Percentiles rank a stretch among this genome's conserved stretches.
Conservation (phyloP, 768 basidiomycete species). For the Lactifluus pinguis region DNA sequence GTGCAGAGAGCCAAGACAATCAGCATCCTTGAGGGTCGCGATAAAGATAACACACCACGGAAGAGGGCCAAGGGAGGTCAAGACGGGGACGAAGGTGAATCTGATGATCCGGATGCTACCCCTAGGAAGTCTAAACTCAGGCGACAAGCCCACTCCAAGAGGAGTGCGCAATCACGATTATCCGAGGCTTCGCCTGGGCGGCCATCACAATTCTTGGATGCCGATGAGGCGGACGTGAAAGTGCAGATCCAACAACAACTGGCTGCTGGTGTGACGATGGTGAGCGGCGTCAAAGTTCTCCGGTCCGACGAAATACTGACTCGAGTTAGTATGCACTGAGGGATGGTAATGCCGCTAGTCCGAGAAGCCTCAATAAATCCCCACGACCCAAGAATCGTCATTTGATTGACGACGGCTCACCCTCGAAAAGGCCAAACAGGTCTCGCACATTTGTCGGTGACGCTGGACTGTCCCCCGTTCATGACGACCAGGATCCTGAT, state of each 20-base stretch:
- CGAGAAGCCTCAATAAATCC: conserved; percentile 61
- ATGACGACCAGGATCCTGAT: conserved; percentile 43
- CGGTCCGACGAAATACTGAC: not conserved
- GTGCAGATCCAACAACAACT: conserved; percentile 85
- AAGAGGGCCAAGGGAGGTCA: conserved; percentile 27
- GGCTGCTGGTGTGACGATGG: conserved; percentile 62
- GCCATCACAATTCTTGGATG: conserved; percentile 83
- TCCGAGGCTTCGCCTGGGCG: conserved; percentile 42
- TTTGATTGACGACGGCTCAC: conserved; percentile 30
- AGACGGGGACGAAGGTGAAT: conserved; percentile 33
- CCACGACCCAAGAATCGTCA: conserved; percentile 45
- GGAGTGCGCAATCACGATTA: conserved; percentile 30
- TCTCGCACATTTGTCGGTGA: conserved; percentile 34
- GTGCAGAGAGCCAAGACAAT: conserved; percentile 80
- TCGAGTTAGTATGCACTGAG: conserved; percentile 47
- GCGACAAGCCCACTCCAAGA: conserved; percentile 28
- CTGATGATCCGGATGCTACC: conserved; percentile 47
- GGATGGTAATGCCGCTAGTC: conserved; percentile 49
- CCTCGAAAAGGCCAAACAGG: conserved; percentile 32
- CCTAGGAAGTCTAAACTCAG: conserved; percentile 45
- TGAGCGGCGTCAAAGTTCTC: conserved; percentile 29
- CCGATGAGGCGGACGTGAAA: conserved; percentile 72
- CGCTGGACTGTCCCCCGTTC: conserved; percentile 29
- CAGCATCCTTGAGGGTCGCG: conserved; percentile 71
- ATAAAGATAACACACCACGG: conserved; percentile 25